phyloP scores from a whole-genome alignment of 345 rosid genomes.

The Lepidium didymum region DNA sequence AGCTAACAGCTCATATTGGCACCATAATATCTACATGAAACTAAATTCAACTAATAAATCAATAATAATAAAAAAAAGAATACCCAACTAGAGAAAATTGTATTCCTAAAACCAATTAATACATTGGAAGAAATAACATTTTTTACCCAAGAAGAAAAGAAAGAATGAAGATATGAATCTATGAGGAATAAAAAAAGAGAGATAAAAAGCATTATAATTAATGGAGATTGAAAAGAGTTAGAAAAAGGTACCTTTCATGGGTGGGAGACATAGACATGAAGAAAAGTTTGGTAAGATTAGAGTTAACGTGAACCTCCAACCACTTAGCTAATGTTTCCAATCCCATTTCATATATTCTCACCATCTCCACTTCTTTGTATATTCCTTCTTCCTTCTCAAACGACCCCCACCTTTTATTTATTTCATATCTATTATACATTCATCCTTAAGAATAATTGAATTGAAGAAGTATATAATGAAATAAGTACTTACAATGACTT shows the following conservation, averaged over 20 bases:
- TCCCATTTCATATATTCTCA: constrained; percentile 74
- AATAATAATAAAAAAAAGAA: too few relatives aligned
- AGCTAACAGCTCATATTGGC: too few relatives aligned
- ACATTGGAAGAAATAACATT: neutral
- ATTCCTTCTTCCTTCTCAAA: constrained; percentile 54
- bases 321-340: constrained; percentile 73
- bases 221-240: neutral
- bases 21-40: too few relatives aligned
- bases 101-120: neutral
- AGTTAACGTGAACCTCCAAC: constrained; percentile 64
- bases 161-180: neutral
- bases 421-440: neutral
- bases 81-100: neutral
- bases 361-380: constrained; percentile 65
- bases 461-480: neutral
- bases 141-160: neutral
- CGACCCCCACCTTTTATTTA: constrained; percentile 58
- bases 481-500: constrained; percentile 62
- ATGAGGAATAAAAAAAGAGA: neutral
- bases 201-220: neutral
- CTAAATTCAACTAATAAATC: too few relatives aligned
- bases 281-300: constrained; percentile 60
- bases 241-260: constrained; percentile 55
- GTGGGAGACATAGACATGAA: constrained; percentile 87
- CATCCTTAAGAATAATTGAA: neutral